Evolutionary conservation across 352 stramenopile genomes (phyloP).

Genomic region (Thalassiosira exigua): DNA sequence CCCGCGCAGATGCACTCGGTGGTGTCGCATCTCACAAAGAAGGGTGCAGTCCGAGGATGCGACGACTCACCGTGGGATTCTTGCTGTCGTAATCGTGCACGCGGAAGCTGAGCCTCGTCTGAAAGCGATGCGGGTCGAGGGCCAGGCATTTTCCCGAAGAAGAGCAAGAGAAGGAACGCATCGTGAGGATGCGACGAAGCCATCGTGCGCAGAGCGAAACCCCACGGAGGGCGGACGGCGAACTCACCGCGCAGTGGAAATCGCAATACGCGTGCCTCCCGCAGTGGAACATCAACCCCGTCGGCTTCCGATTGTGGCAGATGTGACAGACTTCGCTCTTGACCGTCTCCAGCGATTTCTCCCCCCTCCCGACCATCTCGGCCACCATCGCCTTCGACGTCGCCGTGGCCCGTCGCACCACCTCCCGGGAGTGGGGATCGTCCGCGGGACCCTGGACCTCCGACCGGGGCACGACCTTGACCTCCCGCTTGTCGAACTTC

Average conservation of each 20-base stretch:
- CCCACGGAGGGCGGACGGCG: no score
- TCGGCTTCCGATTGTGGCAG: conserved; percentile 60
- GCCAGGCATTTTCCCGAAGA: neutral
- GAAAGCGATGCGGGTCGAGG: neutral
- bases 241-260: conserved; percentile 56
- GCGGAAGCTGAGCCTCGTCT: conserved; percentile 43
- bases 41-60: no score
- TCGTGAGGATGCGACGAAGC: no score
- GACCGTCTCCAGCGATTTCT: conserved; percentile 14
- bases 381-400: conserved; percentile 19
- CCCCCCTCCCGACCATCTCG: conserved; percentile 10
- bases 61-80: conserved; percentile 8
- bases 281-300: conserved; percentile 62
- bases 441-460: neutral
- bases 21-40: no score
- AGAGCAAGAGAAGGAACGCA: conserved; percentile 9
- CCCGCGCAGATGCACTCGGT: no score
- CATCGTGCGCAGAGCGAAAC: no score
- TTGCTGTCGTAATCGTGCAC: conserved; percentile 37
- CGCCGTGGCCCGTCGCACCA: conserved; percentile 30
- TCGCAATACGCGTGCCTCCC: conserved; percentile 51
- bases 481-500: conserved; percentile 3
- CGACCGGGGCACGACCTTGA: neutral
- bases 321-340: conserved; percentile 73
- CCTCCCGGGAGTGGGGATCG: conserved; percentile 32